phyloP scores from a whole-genome alignment of 495 filamentous ascomycete species.

The Staphylotrichum longicolle region DNA sequence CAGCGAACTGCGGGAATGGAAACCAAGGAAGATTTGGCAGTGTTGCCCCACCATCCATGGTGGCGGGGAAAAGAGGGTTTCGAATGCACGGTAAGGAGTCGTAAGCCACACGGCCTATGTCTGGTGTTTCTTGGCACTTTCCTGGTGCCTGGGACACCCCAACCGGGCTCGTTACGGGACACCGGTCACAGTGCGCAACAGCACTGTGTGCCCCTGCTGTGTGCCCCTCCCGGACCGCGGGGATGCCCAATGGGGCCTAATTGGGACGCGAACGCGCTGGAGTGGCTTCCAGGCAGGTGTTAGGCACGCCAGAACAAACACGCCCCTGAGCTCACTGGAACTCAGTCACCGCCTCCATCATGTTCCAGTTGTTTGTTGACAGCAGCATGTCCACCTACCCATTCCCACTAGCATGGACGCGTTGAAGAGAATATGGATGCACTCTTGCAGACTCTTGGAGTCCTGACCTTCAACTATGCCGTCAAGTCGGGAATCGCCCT shows the following conservation, averaged over 20 bases:
- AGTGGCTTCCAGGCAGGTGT: neutral
- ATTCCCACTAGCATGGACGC: slow-evolving; percentile 19
- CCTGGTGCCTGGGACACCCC: neutral
- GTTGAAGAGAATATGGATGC: slow-evolving; percentile 64
- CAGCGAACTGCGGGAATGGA: neutral
- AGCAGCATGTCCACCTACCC: neutral
- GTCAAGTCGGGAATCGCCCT: slow-evolving; percentile 87
- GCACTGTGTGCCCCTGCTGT: neutral
- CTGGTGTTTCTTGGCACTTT: neutral
- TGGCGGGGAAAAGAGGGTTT: slow-evolving; percentile 31
- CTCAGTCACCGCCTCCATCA: neutral
- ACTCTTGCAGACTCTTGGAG: slow-evolving; percentile 63
- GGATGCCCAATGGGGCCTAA: slow-evolving; percentile 5
- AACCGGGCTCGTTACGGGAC: no score
- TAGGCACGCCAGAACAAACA: neutral
- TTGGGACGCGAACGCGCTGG: slow-evolving; percentile 3
- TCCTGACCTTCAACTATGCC: slow-evolving; percentile 87
- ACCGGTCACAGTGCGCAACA: slow-evolving; percentile 1
- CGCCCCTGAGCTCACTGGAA: neutral
- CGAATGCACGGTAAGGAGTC: slow-evolving; percentile 2
- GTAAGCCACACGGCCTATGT: slow-evolving; percentile 1
- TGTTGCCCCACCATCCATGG: slow-evolving; percentile 31
- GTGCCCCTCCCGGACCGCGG: no score
- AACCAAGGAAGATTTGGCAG: slow-evolving; percentile 20
- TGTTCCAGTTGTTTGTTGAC: neutral